Conservation (phyloP, 179 eudicot species). For the Silene vulgaris region DNA sequence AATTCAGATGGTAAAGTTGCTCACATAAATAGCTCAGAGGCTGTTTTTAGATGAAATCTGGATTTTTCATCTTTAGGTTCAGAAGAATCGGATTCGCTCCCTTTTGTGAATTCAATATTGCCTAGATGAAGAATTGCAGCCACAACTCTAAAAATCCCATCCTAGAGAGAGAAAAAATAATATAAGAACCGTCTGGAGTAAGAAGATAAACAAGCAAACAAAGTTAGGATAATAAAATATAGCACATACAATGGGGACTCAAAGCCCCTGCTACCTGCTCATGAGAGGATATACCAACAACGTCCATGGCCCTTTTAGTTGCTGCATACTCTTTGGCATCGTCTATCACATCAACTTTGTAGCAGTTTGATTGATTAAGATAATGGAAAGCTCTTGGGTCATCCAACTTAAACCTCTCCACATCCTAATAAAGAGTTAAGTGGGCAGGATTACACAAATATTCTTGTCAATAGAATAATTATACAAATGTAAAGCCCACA, state of each 20-base stretch:
- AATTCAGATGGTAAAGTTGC: conserved; percentile 16
- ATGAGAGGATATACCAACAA: conserved; percentile 71
- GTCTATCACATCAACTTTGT: conserved; percentile 57
- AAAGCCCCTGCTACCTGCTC: conserved; percentile 57
- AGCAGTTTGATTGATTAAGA: conserved; percentile 82
- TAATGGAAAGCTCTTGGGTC: conserved; percentile 71
- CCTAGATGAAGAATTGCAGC: conserved; percentile 95
- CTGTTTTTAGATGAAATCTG: conserved; percentile 64
- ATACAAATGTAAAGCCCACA: not conserved
- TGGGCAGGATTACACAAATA: not conserved
- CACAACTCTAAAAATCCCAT: conserved; percentile 84
- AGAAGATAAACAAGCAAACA: conserved; percentile 12
- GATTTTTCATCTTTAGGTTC: conserved; percentile 79
- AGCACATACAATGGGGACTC: conserved; percentile 11
- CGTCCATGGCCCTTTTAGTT: conserved; percentile 81
- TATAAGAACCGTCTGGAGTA: conserved; percentile 12
- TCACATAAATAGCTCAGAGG: conserved; percentile 80
- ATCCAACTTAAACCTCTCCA: conserved; percentile 62
- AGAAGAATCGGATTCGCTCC: conserved; percentile 67
- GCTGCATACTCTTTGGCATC: conserved; percentile 72
- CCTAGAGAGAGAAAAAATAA: conserved; percentile 40
- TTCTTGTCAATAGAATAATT: not conserved
- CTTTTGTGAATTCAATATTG: conserved; percentile 72
- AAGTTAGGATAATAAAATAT: not conserved
- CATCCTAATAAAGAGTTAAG: conserved; percentile 36